Conservation (phyloP, 1,284 basidiomycete genomes). For the Trichosporon ovoides region DNA sequence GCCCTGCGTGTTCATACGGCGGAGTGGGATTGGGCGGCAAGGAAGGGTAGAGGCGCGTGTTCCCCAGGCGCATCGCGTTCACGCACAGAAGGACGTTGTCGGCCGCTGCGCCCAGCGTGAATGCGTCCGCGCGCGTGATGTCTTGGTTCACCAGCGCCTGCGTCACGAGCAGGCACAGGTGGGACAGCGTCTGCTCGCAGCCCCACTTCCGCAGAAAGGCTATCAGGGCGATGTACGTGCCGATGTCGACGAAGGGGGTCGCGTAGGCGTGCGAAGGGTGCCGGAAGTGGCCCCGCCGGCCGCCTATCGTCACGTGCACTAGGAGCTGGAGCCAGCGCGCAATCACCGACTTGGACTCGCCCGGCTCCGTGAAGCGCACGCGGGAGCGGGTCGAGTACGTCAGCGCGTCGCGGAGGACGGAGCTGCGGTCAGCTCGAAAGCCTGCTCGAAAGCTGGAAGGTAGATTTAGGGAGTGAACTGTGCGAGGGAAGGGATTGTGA, state of each 20-base stretch:
- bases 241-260: not conserved
- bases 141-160: slow-evolving; percentile 2
- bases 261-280: not conserved
- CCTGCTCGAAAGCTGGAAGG: too few relatives aligned
- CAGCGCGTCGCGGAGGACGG: slow-evolving; percentile 8
- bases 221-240: not conserved
- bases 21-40: too few relatives aligned
- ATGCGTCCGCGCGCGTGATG: not conserved
- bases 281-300: not conserved
- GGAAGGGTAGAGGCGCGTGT: not conserved
- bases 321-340: not conserved
- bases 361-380: not conserved
- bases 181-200: not conserved
- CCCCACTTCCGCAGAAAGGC: not conserved
- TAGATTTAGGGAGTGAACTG: not conserved
- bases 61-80: not conserved
- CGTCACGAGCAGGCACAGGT: slow-evolving; percentile 2
- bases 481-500: too few relatives aligned
- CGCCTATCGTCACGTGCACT: not conserved
- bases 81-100: not conserved
- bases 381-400: not conserved
- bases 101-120: not conserved
- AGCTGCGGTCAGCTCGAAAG: slow-evolving; percentile 4
- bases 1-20: too few relatives aligned
- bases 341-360: not conserved